Evolutionary conservation across 805 yeast species (phyloP), one percentile per base, ranked within the genome.

Genomic region (Starmerella gropengiesseri): DNA sequence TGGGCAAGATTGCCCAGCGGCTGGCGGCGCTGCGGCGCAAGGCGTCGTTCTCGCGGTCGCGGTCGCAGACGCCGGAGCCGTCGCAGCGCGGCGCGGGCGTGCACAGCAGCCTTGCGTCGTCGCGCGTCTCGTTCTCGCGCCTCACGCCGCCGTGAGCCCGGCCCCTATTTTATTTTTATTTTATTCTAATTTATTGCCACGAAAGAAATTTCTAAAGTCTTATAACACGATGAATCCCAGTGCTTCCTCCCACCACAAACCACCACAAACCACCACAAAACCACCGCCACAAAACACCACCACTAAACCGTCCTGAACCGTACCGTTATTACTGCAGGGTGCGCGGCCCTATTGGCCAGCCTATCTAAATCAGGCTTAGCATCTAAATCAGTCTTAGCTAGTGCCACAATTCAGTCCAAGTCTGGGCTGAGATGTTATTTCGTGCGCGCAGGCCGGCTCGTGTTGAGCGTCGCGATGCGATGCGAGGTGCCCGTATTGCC

Each of bases 1-100:
- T 86, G 51, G 73, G 74, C 43, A 80, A 93, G 60, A 85, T 89
- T 50, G 83, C 89, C 13, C 79, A 76, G 52, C 69, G 97, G 49
- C 67, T 89, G 52, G 70, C 74, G n/a, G 75, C 79, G 9, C 68
- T 87, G 56, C 38, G 46, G 16, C 46, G 45, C 13, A 28, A 33
- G 25, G 32, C 21, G 19, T 9, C 26, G 23, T n/a, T n/a, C 28
- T 27, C 8, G 27, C 23, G 29, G 37, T 23, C 26, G 26, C 27
- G 20, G 7, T 13, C 28, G 20, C 37, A 34, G 21, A 34, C 37
- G 19, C 37, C 37, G 21, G 37, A 34, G 14, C 29, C 18, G n/a
- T 34, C 37, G 27, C 37, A 34, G 29, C 37, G 37, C 13, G 23
- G 21, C 28, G 37, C 28, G 12, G 12, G 20, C 21, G 29, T 29